Evolutionary conservation across 768 basidiomycete species (phyloP), one percentile per base, ranked within the genome.

Genomic region (Rhodotorula sphaerocarpa): DNA sequence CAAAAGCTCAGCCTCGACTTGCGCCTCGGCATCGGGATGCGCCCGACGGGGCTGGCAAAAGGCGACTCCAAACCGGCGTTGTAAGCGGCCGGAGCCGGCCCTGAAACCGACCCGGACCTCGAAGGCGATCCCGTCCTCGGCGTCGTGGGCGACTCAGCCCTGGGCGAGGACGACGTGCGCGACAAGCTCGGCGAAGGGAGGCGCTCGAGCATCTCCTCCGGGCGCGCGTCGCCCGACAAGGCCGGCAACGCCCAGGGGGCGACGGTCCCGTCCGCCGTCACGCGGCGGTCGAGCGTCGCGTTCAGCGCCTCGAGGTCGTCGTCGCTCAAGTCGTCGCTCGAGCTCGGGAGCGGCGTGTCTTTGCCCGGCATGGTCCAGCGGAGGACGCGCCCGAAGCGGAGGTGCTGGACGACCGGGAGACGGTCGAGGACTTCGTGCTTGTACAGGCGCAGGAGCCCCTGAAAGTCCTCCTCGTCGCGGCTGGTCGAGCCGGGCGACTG

Each of bases 321-420:
- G 23, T 31, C 15, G 45, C 5, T 12, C 20, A 53, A 39, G 5
- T 39, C 56, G 44, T 57, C 62, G n/a, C 44, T 50, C 30, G 44
- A 21, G 47, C n/a, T 41, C 39, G 54, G 25, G 42, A 50, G 45
- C 16, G 42, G 48, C 15, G n/a, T 21, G 31, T 2, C 27, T 4
- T 39, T 30, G 23, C 3, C 36, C 14, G 10, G 50, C 55, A 21
- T 33, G 39, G 21, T 52, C 73, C 73, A 73, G 21, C 54, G 63
- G 57, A 92, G 76, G 30, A 90, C 70, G 1, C 88, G 87, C 25
- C 90, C 91, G 28, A 95, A 79, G 12, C 87, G 86, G 52, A 96
- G 78, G 73, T 95, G 91, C 74, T 97, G 92, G 6, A 96, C 89
- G 7, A 96, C 93, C n/a, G 96, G 92, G 21, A 88, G 82, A 75